Percentiles rank a stretch among this genome's conserved stretches.
Conservation (phyloP, 2,329 filamentous ascomycete genomes). For the Decorospora gaudefroyi region DNA sequence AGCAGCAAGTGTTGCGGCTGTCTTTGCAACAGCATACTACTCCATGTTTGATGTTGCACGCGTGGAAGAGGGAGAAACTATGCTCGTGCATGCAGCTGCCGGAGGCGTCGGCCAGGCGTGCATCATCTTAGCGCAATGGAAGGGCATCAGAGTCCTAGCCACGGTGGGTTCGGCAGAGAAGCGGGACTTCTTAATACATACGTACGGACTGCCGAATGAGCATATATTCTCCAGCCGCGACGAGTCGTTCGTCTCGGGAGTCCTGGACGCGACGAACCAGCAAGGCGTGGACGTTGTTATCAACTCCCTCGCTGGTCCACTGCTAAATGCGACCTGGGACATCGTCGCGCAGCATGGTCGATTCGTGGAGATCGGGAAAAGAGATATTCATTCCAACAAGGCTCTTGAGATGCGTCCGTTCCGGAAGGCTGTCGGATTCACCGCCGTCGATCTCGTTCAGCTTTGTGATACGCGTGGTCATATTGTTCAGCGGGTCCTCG, state of each 20-base stretch:
- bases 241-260: constrained; percentile 26
- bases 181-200: constrained; percentile 17
- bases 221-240: constrained; percentile 42
- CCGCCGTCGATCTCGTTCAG: background rate
- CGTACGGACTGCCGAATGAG: constrained; percentile 23
- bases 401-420: constrained; percentile 9
- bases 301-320: constrained; percentile 36
- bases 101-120: background rate
- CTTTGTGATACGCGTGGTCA: no score
- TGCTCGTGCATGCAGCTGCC: background rate
- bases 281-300: constrained; percentile 45
- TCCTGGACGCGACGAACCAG: constrained; percentile 33
- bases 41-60: background rate
- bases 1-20: background rate
- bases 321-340: constrained; percentile 48
- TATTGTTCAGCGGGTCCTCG: no score
- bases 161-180: constrained; percentile 27
- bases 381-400: constrained; percentile 20
- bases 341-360: constrained; percentile 47
- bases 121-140: background rate
- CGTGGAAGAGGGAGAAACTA: background rate
- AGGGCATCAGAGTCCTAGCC: constrained; percentile 25
- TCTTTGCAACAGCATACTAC: background rate
- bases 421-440: background rate
- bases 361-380: constrained; percentile 29